Evolutionary conservation across 345 rosid species (phyloP).

Genomic region (Barbarea vulgaris): DNA sequence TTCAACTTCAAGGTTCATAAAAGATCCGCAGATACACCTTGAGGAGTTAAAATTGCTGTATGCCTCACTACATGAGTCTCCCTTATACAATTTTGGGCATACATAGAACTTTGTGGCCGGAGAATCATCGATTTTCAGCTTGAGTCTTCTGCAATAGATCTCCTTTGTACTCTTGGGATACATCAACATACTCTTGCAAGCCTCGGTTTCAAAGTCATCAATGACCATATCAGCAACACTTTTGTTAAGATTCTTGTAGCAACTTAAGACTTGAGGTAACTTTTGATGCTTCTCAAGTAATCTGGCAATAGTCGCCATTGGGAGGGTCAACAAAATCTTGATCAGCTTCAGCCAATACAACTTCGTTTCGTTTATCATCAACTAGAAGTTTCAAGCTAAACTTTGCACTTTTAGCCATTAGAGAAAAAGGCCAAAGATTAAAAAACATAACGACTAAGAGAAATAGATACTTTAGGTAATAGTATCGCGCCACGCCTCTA

Average conservation of each 20-base stretch:
- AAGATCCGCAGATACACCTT: conserved; percentile 14
- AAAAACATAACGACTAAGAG: neutral
- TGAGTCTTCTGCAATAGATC: conserved; percentile 6
- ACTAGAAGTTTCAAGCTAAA: conserved; percentile 30
- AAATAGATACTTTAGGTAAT: neutral
- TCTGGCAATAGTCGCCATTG: conserved; percentile 12
- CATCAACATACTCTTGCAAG: conserved; percentile 26
- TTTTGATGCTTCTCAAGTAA: neutral
- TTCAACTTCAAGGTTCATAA: neutral
- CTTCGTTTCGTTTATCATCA: conserved; percentile 27
- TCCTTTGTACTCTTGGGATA: conserved; percentile 8
- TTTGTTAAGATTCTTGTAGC: conserved; percentile 14
- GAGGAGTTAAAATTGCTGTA: conserved; percentile 15
- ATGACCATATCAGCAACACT: conserved; percentile 14
- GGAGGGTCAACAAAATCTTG: conserved; percentile 30
- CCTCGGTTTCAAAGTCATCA: conserved; percentile 2
- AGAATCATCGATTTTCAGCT: neutral
- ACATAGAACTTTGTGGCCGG: conserved; percentile 4
- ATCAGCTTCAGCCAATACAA: conserved; percentile 37
- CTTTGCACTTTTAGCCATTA: conserved; percentile 6
- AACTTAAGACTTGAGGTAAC: neutral
- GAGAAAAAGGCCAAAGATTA: neutral
- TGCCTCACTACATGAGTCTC: neutral
- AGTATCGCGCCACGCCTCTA: too few species aligned
- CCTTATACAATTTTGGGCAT: neutral